Evolutionary conservation across 441 rosid genomes (phyloP), one percentile per base, ranked within the genome.

Genomic region (Croton laevigatus): DNA sequence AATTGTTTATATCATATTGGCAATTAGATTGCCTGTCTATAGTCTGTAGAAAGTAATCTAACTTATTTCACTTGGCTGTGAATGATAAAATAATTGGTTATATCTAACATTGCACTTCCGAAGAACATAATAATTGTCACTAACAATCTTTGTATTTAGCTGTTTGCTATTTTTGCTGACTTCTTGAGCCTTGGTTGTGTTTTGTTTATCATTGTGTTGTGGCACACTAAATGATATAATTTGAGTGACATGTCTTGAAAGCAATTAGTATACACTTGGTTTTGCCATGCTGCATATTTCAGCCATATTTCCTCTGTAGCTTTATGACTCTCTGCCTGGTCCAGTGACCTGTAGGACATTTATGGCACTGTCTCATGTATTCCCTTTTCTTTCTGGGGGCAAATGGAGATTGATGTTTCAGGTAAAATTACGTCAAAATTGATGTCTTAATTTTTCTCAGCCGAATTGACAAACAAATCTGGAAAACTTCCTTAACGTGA

Each of bases 251-350:
- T 65, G 32, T n/a, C 19, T 6, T 66, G 12, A 52, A 38, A 51
- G 32, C 59, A 36, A 23, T 37, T 52, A 9, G 70, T 6, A n/a
- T 37, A 10, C 23, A 8, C 60, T 32, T 46, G 20, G 45, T 66
- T 52, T 37, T 27, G 48, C 34, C 14, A n/a, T 51, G 61, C 14
- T 73, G 72, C 77, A 54, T 27, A 27, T 27, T 69, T 70, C 71
- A 70, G 52, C 73, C 65, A 59, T 53, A 38, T 64, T 45, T 69
- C 62, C 66, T 65, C 38, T 65, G 38, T 54, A 45, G 70, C 62
- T 69, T 62, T 77, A 78, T 71, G 59, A 66, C 65, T 66, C 65
- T 66, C 66, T 57, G 68, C 70, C 60, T 66, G 59, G 70, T 62
- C 71, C 73, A 71, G 62, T 62, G 69, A 62, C 70, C 57, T 49